A percentile compares a stretch with the other conserved stretches of the same genome.
phyloP scores from a whole-genome alignment of 179 eudicot genomes.

The Beta macrorhiza region DNA sequence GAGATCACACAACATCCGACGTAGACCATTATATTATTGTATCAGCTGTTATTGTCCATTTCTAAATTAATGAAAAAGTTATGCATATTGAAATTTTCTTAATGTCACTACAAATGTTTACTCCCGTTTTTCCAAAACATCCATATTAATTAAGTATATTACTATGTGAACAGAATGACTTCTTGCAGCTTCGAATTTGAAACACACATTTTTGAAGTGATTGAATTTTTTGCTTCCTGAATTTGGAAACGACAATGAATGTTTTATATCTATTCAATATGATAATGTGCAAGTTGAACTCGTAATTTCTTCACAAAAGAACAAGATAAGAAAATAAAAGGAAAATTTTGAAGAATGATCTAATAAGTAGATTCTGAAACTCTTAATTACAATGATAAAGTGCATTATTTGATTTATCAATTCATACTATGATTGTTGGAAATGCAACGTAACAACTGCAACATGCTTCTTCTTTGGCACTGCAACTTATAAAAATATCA shows the following conservation, averaged over 20 bases:
- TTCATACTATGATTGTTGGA: neutral
- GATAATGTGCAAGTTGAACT: neutral
- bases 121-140: neutral
- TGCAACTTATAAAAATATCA: neutral
- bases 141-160: neutral
- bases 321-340: neutral
- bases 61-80: neutral
- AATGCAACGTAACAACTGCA: neutral
- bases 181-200: neutral
- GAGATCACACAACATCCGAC: neutral
- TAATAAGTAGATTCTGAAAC: neutral
- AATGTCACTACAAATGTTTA: neutral
- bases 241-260: neutral
- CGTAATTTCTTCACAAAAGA: neutral
- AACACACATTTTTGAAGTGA: neutral
- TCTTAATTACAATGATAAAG: neutral
- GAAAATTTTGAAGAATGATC: neutral
- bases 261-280: neutral
- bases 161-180: neutral
- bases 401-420: neutral
- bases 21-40: neutral
- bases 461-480: neutral
- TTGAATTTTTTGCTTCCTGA: neutral
- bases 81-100: neutral
- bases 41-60: neutral